Percentiles rank a stretch among this genome's conserved stretches.
phyloP scores from a whole-genome alignment of 768 basidiomycete species.

The Suillus fuscotomentosus region DNA sequence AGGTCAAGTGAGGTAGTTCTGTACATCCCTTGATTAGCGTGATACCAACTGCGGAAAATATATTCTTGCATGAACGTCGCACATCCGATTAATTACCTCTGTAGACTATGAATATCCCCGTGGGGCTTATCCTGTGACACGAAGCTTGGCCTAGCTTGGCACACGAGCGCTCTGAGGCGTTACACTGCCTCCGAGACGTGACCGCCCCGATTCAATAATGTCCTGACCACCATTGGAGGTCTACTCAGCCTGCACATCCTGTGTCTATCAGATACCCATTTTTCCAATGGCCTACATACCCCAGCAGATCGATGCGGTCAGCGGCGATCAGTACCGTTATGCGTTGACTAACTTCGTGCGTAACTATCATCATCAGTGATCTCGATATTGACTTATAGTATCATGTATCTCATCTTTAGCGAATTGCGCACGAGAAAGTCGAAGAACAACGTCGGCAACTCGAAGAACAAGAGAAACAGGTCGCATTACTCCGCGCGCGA shows the following conservation, averaged over 20 bases:
- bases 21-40: neutral
- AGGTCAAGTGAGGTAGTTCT: conserved; percentile 14
- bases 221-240: neutral
- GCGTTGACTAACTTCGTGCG: conserved; percentile 80
- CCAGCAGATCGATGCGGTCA: conserved; percentile 31
- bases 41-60: neutral
- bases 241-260: neutral
- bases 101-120: neutral
- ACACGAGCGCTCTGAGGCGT: neutral
- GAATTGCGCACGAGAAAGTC: conserved; percentile 87
- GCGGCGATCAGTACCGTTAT: conserved; percentile 75
- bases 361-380: conserved; percentile 10
- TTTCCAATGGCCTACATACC: conserved; percentile 18
- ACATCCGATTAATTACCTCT: neutral
- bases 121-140: neutral
- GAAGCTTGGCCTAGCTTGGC: neutral
- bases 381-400: neutral
- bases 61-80: neutral
- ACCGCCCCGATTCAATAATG: neutral
- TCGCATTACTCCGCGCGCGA: conserved; percentile 67
- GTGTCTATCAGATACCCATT: neutral
- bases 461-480: conserved; percentile 81
- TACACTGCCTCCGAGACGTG: neutral
- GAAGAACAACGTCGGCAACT: conserved; percentile 78
- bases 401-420: conserved; percentile 38